These are phyloP conservation scores for Didymella segeticola DNA, from an alignment of 2,329 filamentous ascomycete genomes.

Conservation along the genomic window DNA sequence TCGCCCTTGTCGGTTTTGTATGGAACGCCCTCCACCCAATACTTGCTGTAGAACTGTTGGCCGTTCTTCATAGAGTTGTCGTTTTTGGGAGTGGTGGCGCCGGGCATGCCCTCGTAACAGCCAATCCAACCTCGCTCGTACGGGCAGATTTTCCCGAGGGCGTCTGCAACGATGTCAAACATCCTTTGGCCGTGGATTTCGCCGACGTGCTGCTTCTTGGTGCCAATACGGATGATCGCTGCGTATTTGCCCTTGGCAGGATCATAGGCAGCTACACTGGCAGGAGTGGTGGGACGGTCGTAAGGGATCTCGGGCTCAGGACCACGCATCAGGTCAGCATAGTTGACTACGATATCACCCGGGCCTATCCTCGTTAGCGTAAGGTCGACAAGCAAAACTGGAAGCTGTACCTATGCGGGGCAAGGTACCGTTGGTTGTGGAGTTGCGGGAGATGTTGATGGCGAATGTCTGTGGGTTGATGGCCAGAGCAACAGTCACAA, in stretches of 20 bases:
- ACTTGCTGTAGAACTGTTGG: not conserved
- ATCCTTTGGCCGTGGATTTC: slow-evolving; percentile 1
- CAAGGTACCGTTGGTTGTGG: not conserved
- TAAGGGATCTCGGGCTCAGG: not conserved
- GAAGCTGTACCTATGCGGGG: not conserved
- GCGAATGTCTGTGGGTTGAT: not conserved
- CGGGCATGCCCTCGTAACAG: slow-evolving; percentile 6
- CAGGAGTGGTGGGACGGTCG: not conserved
- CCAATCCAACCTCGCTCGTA: slow-evolving; percentile 2
- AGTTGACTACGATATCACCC: not conserved
- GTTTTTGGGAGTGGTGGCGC: not conserved
- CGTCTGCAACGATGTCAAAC: not conserved
- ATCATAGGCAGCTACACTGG: not conserved
- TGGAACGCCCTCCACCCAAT: not conserved
- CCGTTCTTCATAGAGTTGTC: not conserved
- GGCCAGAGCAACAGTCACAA: not conserved
- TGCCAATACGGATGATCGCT: slow-evolving; percentile 1
- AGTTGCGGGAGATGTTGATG: not conserved
- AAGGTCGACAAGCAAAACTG: too few relatives aligned
- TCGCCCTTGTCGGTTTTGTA: not conserved
- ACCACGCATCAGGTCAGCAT: not conserved
- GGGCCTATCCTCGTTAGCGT: not conserved
- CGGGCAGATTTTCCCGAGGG: not conserved
- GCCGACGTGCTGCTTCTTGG: slow-evolving; percentile 5
- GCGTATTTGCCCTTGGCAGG: not conserved